Base-by-base conservation (phyloP, 1,284 basidiomycete genomes). In the Blastosporella zonata region DNA sequence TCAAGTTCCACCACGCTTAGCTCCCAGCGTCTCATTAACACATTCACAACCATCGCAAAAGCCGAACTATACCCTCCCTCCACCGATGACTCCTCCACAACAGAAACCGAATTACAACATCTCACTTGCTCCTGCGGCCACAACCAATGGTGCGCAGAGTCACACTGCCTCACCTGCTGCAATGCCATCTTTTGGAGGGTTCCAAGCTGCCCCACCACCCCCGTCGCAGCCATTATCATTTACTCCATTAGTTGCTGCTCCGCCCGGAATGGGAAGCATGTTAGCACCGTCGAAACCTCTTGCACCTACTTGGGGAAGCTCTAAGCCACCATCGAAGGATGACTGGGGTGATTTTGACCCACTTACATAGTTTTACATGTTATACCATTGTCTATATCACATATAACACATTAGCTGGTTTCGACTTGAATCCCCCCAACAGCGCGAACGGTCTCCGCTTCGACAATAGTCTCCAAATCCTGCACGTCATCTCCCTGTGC, bases 341-440 rank as follows among this genome's bases (percentile, higher is more conserved):
- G 83, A 84, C 53, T 90, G 85, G 85, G 81, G 79, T 20, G 88
- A 88, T 61, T 91, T 91, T 62, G 88, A 91, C 70, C 88, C 88
- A 23, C 67, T 88, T 46, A 59, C 57, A 48, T 67, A 62, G 46
- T 3, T 9, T 12, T 9, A 6, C 13, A 31, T 13, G 5, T 44
- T 47, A 46, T 56, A 43, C 47, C 55, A 23, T 63, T 43, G 17
- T 37, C 29, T 27, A 18, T 22, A 43, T 40, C 22, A 37, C 15
- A 6, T 23, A 28, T 43, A 31, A 45, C 35, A 45, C 28, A 45
- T 67, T 66, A 45, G 53, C 54, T 66, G 34, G 53, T 54, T 60
- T 86, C 84, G 1, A 84, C 70, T 49, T 73, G 64, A 13, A 84
- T 69, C 3, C 72, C 75, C n/a, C 72, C 70, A 29, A 70, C 59